Conservation (phyloP, 2,329 filamentous ascomycete species). For the Xylogone sp. region DNA sequence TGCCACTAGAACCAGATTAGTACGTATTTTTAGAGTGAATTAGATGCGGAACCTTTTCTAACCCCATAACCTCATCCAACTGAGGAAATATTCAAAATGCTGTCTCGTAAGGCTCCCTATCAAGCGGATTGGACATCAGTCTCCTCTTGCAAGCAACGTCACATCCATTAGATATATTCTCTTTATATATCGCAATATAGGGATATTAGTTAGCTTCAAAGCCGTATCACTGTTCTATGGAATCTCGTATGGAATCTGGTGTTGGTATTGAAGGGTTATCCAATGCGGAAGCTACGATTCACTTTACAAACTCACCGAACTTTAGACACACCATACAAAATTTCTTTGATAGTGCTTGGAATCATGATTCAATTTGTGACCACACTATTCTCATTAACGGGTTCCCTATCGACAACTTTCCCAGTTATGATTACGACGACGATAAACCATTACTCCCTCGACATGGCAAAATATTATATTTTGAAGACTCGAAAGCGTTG, state of each 20-base stretch:
- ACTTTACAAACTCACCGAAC: background rate
- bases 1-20: too few relatives aligned
- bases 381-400: background rate
- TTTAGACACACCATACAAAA: background rate
- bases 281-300: background rate
- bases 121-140: too few relatives aligned
- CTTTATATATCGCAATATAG: background rate
- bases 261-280: background rate
- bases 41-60: too few relatives aligned
- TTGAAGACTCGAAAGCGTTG: background rate
- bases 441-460: background rate
- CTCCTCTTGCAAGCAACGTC: too few relatives aligned
- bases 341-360: background rate
- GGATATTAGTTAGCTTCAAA: background rate
- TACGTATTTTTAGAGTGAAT: too few relatives aligned
- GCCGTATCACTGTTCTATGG: background rate
- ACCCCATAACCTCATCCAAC: too few relatives aligned
- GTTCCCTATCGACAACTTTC: background rate
- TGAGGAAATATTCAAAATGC: too few relatives aligned
- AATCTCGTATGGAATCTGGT: background rate
- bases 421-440: background rate
- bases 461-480: background rate
- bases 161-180: background rate
- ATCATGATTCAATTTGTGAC: background rate
- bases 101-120: too few relatives aligned